Percentiles rank a stretch among this genome's conserved stretches.
Conservation (phyloP, 257 asterid genomes). For the Prunella vulgaris region DNA sequence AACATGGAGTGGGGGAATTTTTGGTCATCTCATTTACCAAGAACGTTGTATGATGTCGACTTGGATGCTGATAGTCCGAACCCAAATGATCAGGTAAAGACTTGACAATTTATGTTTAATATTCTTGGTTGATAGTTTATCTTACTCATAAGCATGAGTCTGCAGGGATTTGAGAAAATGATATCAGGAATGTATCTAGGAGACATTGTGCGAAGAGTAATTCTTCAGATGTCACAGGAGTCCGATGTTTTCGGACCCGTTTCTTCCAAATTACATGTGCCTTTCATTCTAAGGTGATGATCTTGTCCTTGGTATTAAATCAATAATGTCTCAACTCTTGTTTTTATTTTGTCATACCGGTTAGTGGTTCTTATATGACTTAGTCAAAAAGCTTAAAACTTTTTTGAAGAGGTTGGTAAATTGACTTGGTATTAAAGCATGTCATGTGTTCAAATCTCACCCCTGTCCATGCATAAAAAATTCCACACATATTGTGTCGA, state of each 20-base stretch:
- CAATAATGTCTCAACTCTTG: neutral
- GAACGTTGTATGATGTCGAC: slow-evolving; percentile 67
- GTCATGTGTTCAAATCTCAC: neutral
- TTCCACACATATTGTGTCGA: neutral
- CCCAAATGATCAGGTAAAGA: slow-evolving; percentile 71
- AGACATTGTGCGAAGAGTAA: slow-evolving; percentile 79
- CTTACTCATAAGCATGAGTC: slow-evolving; percentile 13
- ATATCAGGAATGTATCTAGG: slow-evolving; percentile 95
- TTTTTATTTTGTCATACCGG: neutral
- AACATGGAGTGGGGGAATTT: slow-evolving; percentile 98
- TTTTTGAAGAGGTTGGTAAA: neutral
- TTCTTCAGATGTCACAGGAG: slow-evolving; percentile 70
- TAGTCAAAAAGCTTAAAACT: neutral
- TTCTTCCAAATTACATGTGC: slow-evolving; percentile 51
- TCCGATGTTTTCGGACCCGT: slow-evolving; percentile 57
- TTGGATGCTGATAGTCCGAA: slow-evolving; percentile 80
- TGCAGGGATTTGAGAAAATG: slow-evolving; percentile 90
- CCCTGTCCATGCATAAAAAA: neutral
- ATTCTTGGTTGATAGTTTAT: neutral
- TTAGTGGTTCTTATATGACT: neutral
- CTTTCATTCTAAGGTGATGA: slow-evolving; percentile 66
- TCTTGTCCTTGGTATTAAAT: slow-evolving; percentile 5
- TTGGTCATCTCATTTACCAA: slow-evolving; percentile 89
- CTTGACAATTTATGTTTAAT: neutral
- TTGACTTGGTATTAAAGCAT: neutral